These are phyloP conservation scores for Serendipita sp. DNA, from an alignment of 768 basidiomycete genomes.

Conservation along the genomic window DNA sequence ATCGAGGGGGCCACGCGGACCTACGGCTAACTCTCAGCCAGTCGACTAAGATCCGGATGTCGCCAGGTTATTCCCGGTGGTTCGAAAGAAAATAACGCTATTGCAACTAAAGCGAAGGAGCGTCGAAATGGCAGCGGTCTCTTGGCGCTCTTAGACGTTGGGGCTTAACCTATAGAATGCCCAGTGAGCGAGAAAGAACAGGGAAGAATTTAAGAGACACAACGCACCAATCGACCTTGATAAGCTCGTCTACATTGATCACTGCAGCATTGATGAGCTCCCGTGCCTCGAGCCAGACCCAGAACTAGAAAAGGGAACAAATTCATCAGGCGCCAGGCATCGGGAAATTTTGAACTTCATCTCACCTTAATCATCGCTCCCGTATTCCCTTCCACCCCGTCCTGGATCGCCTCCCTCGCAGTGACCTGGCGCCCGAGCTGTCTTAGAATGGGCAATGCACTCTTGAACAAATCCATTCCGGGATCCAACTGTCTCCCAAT, in stretches of 20 bases:
- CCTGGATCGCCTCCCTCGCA: constrained; percentile 38
- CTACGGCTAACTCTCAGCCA: no score
- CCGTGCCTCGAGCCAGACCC: constrained; percentile 88
- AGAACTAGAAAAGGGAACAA: constrained; percentile 36
- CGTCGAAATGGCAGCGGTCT: no score
- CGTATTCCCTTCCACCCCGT: constrained; percentile 50
- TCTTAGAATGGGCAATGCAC: constrained; percentile 82
- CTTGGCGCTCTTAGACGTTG: constrained; percentile 22
- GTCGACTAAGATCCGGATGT: no score
- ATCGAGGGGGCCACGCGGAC: no score
- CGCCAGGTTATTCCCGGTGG: no score
- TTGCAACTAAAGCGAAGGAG: no score
- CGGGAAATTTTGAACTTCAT: background rate
- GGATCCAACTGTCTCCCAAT: constrained; percentile 93
- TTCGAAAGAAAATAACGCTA: no score
- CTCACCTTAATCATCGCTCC: constrained; percentile 79
- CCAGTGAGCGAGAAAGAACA: constrained; percentile 8
- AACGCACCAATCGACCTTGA: constrained; percentile 75
- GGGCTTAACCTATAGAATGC: constrained; percentile 31
- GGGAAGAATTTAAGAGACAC: background rate
- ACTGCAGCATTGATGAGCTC: constrained; percentile 68
- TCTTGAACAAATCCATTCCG: constrained; percentile 83
- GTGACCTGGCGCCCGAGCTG: constrained; percentile 89
- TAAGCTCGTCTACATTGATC: constrained; percentile 66
- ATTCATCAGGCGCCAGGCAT: constrained; percentile 6